These are phyloP conservation scores for Xenoacremonium recifei DNA, from an alignment of 2,329 filamentous ascomycete genomes.

Conservation along the genomic window DNA sequence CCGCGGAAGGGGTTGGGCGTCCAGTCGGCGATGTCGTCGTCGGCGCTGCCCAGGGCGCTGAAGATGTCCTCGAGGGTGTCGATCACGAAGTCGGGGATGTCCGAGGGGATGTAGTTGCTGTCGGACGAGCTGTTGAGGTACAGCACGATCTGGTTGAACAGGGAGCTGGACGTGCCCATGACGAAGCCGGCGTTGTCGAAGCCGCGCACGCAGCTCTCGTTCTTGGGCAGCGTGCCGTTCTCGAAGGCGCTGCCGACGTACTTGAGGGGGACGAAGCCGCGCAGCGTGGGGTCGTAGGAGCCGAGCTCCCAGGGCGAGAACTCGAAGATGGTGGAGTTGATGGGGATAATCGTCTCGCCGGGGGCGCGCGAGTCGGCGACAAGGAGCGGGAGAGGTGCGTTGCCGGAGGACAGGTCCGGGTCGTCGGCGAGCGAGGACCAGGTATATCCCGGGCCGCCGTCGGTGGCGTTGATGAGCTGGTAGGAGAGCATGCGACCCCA, in stretches of 20 bases:
- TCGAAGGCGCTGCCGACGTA: slow-evolving; percentile 61
- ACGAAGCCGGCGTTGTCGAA: slow-evolving; percentile 80
- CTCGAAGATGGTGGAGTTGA: slow-evolving; percentile 63
- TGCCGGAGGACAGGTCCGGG: slow-evolving; percentile 39
- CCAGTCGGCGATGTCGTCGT: slow-evolving; percentile 76
- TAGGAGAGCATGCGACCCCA: slow-evolving; percentile 86
- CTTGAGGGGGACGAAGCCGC: slow-evolving; percentile 57
- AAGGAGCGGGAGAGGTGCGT: slow-evolving; percentile 48
- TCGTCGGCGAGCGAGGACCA: slow-evolving; percentile 67
- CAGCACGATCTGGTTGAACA: slow-evolving; percentile 74
- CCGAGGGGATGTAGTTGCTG: slow-evolving; percentile 49
- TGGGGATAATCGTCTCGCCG: slow-evolving; percentile 39
- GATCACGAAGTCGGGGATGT: slow-evolving; percentile 40
- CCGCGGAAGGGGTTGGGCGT: slow-evolving; percentile 57
- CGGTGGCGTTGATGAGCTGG: slow-evolving; percentile 74
- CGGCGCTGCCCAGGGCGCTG: slow-evolving; percentile 49
- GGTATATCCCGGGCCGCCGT: slow-evolving; percentile 75
- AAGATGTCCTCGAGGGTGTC: slow-evolving; percentile 52
- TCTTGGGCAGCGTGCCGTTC: slow-evolving; percentile 44
- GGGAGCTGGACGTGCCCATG: slow-evolving; percentile 77
- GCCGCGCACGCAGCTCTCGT: slow-evolving; percentile 52
- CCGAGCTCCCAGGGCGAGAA: slow-evolving; percentile 67
- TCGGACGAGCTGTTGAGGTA: slow-evolving; percentile 55
- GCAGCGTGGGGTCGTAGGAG: slow-evolving; percentile 58
- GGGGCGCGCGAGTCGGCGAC: slow-evolving; percentile 48